Evolutionary conservation across 495 filamentous ascomycete species (phyloP), one percentile per base, ranked within the genome.

Genomic region (Tricharina praecox): DNA sequence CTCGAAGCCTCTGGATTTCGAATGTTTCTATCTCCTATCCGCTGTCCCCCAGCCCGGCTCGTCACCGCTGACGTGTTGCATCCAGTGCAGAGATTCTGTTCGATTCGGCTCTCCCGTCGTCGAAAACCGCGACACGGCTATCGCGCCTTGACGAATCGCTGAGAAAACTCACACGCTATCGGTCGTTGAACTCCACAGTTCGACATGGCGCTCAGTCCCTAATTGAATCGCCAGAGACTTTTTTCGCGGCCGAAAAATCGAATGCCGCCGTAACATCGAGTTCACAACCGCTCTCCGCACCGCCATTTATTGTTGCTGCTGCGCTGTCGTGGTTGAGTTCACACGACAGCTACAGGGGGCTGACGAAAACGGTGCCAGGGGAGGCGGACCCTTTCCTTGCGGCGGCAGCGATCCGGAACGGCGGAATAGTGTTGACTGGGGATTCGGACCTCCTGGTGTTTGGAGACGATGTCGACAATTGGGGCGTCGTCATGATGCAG

Each of bases 51-150:
- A 9, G 16, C 34, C 34, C 34, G 9, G n/a, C n/a, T n/a, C n/a
- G n/a, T n/a, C n/a, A n/a, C n/a, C n/a, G n/a, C n/a, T n/a, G n/a
- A n/a, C n/a, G n/a, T n/a, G n/a, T n/a, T n/a, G n/a, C n/a, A n/a
- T n/a, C n/a, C n/a, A n/a, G n/a, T n/a, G n/a, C n/a, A 16, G 70
- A 64, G 33, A 82, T 92, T 44, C 85, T 74, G 59, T 88, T 92
- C 48, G 84, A 92, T 58, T 81, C 83, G 20, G 77, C 72, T 35
- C 66, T 92, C 9, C 84, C 84, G 7, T 37, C 63, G 4, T 52
- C 60, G 13, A 85, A 85, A 50, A 66, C 66, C 20, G 51, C 62
- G 0, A 72, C 66, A 5, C 69, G 80, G n/a, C 47, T 69, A 18
- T 32, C 53, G 7, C 68, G 80, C 15, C 64, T 81, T 23, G 33